Base-by-base conservation (phyloP, 257 asterid species). In the Sherardia arvensis region DNA sequence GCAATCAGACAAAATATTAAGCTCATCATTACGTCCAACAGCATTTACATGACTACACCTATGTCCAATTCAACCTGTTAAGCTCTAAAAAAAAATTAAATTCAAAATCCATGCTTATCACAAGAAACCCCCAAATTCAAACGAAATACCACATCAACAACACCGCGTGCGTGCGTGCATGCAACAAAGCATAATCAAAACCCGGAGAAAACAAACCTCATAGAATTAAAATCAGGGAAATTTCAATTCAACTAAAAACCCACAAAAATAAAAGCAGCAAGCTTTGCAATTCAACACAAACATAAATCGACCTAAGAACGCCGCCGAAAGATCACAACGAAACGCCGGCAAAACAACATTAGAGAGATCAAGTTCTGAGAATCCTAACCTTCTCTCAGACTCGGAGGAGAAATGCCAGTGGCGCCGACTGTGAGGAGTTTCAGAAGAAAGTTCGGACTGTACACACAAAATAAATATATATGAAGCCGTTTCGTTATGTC, bases 81-180 rank as follows among this genome's bases (percentile, higher is more conserved):
- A 43, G 51, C 7, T 43, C 51, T 15, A 15, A 43, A 43, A 43
- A 43, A n/a, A n/a, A n/a, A n/a, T n/a, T n/a, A n/a, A n/a, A n/a
- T n/a, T n/a, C n/a, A n/a, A 33, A 33, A 33, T 1, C 40, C 9
- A 9, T 33, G 47, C 4, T 10, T 12, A 38, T 22, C 9, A 55
- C 20, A 20, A 18, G 38, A 10, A 49, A 51, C 47, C 23, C 72
- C 61, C 66, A 48, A n/a, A 68, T 47, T 59, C 23, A 14, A n/a
- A 5, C 8, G 0, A 8, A 33, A 59, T 21, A 10, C 30, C 17
- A 30, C 0, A 21, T 10, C 0, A 36, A 40, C 45, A 56, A 60
- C n/a, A n/a, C n/a, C n/a, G n/a, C n/a, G n/a, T n/a, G n/a, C n/a
- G 26, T 56, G 27, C 57, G 58, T 56, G 64, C 55, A 36, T 38